Conservation (phyloP, 2,329 filamentous ascomycete species). For the Sporothrix humicola region DNA sequence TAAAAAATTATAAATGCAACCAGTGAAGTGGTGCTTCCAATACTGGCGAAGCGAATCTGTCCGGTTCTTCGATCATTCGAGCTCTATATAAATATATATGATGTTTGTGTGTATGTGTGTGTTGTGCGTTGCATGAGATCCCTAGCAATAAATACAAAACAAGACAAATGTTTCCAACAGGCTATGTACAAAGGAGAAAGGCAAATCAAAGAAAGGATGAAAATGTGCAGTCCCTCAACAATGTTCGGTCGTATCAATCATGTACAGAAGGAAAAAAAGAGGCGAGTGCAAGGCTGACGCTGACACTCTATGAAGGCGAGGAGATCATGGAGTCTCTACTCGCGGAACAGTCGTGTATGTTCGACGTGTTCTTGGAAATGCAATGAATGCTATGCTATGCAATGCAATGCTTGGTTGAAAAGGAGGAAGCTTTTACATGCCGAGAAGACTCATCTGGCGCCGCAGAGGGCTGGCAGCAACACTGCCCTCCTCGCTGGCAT, state of each 20-base stretch:
- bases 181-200: slow-evolving; percentile 13
- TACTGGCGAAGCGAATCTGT: slow-evolving; percentile 1
- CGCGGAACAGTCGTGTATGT: not conserved
- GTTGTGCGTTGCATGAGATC: not conserved
- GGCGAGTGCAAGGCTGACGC: not conserved
- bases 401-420: slow-evolving; percentile 20
- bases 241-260: slow-evolving; percentile 23
- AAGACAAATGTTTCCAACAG: slow-evolving; percentile 13
- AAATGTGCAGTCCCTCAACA: not conserved
- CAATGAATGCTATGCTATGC: slow-evolving; percentile 7
- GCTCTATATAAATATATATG: slow-evolving; percentile 1
- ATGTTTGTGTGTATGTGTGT: not conserved
- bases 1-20: not conserved
- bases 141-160: slow-evolving; percentile 3
- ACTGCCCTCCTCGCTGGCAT: slow-evolving; percentile 75
- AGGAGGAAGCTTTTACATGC: slow-evolving; percentile 52
- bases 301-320: not conserved
- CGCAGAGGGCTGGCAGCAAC: slow-evolving; percentile 69
- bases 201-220: not conserved
- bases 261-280: slow-evolving; percentile 2
- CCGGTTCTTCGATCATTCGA: slow-evolving; percentile 14
- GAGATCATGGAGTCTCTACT: not conserved
- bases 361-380: slow-evolving; percentile 1
- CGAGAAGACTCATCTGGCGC: slow-evolving; percentile 75
- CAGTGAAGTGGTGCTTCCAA: not conserved